Evolutionary conservation across 1,139 yeast genomes (phyloP).

Genomic region (Saccharomyces uvarum): DNA sequence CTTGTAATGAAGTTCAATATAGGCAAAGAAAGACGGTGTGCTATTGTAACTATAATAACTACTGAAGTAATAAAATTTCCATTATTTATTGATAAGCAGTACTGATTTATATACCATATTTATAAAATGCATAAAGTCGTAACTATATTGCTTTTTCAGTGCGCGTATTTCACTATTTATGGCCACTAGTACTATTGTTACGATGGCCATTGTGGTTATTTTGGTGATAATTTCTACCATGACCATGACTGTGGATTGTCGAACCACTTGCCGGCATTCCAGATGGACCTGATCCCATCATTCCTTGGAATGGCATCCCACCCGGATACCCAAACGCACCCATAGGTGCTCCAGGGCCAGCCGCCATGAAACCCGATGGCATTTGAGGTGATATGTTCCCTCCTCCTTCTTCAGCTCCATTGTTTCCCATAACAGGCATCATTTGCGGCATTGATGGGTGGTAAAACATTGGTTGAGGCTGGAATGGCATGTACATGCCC

Average conservation of each 20-base stretch:
- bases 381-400: conserved; percentile 21
- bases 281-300: conserved; percentile 15
- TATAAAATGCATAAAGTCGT: not conserved
- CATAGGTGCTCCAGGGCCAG: conserved; percentile 19
- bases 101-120: not conserved
- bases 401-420: conserved; percentile 6
- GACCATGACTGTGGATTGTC: conserved; percentile 14
- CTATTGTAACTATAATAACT: too few species aligned
- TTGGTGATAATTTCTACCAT: conserved; percentile 16
- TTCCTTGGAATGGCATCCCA: conserved; percentile 22
- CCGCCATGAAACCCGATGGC: conserved; percentile 25
- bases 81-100: not conserved
- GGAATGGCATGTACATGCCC: conserved; percentile 32
- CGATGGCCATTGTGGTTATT: conserved; percentile 13
- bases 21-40: not conserved
- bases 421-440: conserved; percentile 25
- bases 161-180: not conserved
- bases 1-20: too few species aligned
- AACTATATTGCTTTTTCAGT: not conserved
- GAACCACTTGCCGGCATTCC: conserved; percentile 8
- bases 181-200: conserved; percentile 10
- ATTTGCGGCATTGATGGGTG: conserved; percentile 28
- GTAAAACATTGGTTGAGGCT: conserved; percentile 31
- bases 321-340: conserved; percentile 27
- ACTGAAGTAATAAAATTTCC: not conserved